These are phyloP conservation scores for Cicer arietinum DNA, from an alignment of 306 rosid species.

Conservation along the genomic window DNA sequence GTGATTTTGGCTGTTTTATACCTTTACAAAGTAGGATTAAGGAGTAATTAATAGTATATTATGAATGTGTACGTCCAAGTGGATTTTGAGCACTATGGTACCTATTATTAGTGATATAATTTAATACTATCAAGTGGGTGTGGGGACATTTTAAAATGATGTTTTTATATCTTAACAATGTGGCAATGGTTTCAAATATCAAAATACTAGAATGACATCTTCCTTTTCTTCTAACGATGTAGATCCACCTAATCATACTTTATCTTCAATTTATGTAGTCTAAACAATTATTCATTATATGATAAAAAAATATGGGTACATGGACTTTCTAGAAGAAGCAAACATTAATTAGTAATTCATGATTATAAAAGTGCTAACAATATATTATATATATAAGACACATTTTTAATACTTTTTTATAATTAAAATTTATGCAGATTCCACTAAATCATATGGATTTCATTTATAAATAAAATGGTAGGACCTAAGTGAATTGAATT, in stretches of 20 bases:
- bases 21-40: slow-evolving; percentile 29
- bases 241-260: slow-evolving; percentile 33
- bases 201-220: slow-evolving; percentile 36
- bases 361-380: too few species aligned
- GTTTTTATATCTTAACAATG: slow-evolving; percentile 25
- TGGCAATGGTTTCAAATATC: slow-evolving; percentile 24
- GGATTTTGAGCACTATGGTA: slow-evolving; percentile 31
- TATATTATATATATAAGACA: too few species aligned
- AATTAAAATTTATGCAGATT: background rate
- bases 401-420: background rate
- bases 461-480: too few species aligned
- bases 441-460: background rate
- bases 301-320: slow-evolving; percentile 1
- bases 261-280: slow-evolving; percentile 22
- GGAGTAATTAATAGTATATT: slow-evolving; percentile 1
- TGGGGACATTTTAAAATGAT: slow-evolving; percentile 30
- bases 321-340: slow-evolving; percentile 24
- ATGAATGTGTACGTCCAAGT: background rate
- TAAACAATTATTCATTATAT: slow-evolving; percentile 34
- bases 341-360: too few species aligned
- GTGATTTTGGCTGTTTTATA: slow-evolving; percentile 7
- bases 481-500: too few species aligned
- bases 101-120: background rate
- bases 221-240: slow-evolving; percentile 28
- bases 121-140: slow-evolving; percentile 11